Evolutionary conservation across 1,284 basidiomycete species (phyloP), one percentile per base, ranked within the genome.

Genomic region (Cerrena zonata): DNA sequence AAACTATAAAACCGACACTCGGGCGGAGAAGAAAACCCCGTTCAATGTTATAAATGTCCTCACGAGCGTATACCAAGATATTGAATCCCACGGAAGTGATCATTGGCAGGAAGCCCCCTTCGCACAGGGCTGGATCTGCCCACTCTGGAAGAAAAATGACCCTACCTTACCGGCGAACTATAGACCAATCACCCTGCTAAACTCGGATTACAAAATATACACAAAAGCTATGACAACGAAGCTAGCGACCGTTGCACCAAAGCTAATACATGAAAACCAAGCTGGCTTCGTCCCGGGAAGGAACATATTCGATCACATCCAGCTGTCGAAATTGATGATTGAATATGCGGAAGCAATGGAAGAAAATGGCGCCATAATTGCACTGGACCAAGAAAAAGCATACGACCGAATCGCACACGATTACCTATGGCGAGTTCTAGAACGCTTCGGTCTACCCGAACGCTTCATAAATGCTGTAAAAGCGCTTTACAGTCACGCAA

Each of bases 111-210:
- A 22, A 0, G 56, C 58, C 0, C 22, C 48, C 2, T 67, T 69
- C 45, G 48, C 61, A 0, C 48, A 58, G 1, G 68, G 69, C 1
- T 67, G 66, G 63, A 64, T 71, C 51, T 65, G 61, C 55, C 68
- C 63, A 0, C 47, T 70, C 2, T 68, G 64, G 48, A 72, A 72
- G 48, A 68, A 71, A 53, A 62, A 62, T 15, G 61, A 66, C 7
- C 26, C 38, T 5, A 49, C 44, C 0, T 51, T 60, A 1, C 61
- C 67, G 0, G 55, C 51, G 0, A 69, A 69, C 54, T 69, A 70
- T 52, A 47, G 64, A 0, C 68, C 67, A 1, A 68, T 70, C 12
- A 66, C 64, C 1, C 55, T 68, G 0, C 62, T 69, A 0, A 69
- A 69, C 53, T 15, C n/a, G 5, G 37, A 39, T 21, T 39, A 39